Conservation (phyloP, 306 rosid genomes). For the Glycyrrhiza uralensis region DNA sequence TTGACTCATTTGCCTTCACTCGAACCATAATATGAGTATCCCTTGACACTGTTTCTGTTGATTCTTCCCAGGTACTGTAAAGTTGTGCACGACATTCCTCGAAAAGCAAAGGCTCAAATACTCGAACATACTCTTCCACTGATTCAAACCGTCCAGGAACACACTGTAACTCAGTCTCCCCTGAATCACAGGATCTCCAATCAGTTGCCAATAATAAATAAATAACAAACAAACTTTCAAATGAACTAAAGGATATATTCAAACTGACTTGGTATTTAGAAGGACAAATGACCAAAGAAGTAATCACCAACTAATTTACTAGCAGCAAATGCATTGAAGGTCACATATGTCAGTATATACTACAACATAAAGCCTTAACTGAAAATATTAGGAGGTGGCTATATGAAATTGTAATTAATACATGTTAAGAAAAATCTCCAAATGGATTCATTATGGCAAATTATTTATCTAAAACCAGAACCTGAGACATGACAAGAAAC, state of each 20-base stretch:
- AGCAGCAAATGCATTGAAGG: not conserved
- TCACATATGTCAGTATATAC: not conserved
- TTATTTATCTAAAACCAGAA: not conserved
- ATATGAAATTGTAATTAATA: not conserved
- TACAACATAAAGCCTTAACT: constrained; percentile 20
- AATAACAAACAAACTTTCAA: constrained; percentile 10
- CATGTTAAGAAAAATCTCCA: not conserved
- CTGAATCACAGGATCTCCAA: constrained; percentile 48
- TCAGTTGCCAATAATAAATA: constrained; percentile 31
- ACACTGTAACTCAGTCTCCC: constrained; percentile 83
- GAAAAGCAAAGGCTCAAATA: constrained; percentile 95
- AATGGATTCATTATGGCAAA: not conserved
- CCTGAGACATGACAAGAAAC: no score
- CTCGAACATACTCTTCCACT: constrained; percentile 81
- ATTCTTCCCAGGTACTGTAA: constrained; percentile 96
- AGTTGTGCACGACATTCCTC: constrained; percentile 99
- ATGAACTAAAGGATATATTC: constrained; percentile 15
- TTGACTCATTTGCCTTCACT: constrained; percentile 77
- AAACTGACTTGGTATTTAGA: not conserved
- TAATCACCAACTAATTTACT: not conserved
- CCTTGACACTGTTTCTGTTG: constrained; percentile 72
- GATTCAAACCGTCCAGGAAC: constrained; percentile 95
- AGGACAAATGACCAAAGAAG: not conserved
- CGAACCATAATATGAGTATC: constrained; percentile 90
- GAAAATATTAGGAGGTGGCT: not conserved